A percentile compares a stretch with the other conserved stretches of the same genome.
Evolutionary conservation across 1,284 basidiomycete genomes (phyloP).

Genomic region (Somion occarium): DNA sequence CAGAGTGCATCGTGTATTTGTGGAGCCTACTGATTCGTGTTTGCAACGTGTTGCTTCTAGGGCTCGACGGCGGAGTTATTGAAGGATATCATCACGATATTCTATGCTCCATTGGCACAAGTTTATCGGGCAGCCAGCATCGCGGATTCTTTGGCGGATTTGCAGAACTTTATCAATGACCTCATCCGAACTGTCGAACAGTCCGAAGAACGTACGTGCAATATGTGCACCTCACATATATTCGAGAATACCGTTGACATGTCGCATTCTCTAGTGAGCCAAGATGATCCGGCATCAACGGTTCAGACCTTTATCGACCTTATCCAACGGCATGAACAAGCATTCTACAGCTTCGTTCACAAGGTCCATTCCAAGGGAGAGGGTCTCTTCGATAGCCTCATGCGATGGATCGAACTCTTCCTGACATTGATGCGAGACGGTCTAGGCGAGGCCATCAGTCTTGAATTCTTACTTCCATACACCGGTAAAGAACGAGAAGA

Average conservation of each 20-base stretch:
- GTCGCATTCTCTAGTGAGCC: slow-evolving; percentile 51
- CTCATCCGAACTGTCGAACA: slow-evolving; percentile 93
- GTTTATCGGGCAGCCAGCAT: slow-evolving; percentile 98
- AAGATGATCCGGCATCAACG: slow-evolving; percentile 80
- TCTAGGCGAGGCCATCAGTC: slow-evolving; percentile 65
- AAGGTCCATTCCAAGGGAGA: slow-evolving; percentile 98
- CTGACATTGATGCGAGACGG: slow-evolving; percentile 91
- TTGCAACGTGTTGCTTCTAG: slow-evolving; percentile 33
- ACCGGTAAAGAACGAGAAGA: slow-evolving; percentile 66
- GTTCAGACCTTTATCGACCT: slow-evolving; percentile 95
- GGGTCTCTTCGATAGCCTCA: slow-evolving; percentile 89
- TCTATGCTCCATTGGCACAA: slow-evolving; percentile 96
- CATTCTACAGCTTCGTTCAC: slow-evolving; percentile 97
- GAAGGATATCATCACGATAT: slow-evolving; percentile 99
- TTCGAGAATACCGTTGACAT: too few species aligned
- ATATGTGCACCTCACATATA: not conserved
- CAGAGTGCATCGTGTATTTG: not conserved
- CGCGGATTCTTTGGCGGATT: slow-evolving; percentile 86
- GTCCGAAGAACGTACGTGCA: slow-evolving; percentile 78
- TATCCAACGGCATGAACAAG: slow-evolving; percentile 89
- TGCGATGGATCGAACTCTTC: slow-evolving; percentile 97
- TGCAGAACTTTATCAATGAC: slow-evolving; percentile 95
- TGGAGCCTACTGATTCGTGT: not conserved
- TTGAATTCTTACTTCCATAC: slow-evolving; percentile 86
- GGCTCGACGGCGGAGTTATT: slow-evolving; percentile 92